Base-by-base conservation (phyloP, 148 eudicot genomes). In the Rhododendron ferrugineum region DNA sequence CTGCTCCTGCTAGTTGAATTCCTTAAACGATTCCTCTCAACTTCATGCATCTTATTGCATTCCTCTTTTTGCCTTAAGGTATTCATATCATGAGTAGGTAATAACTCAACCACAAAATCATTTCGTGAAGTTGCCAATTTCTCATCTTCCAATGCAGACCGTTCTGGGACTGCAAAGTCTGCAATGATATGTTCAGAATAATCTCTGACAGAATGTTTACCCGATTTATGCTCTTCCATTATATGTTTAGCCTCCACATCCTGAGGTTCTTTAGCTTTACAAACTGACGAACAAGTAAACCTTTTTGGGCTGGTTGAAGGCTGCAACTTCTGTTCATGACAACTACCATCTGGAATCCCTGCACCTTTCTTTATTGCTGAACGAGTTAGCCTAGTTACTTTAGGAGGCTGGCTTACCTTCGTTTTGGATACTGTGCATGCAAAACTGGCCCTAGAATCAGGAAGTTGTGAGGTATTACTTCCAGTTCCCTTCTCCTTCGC, bases 221-320 rank as follows among this genome's bases (percentile, higher is more conserved):
- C 79, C 32, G 36, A 77, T 60, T 47, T 81, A 74, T 81, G 52
- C 77, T 42, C 79, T 84, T 85, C 82, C 23, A 83, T 58, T 83
- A 54, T 81, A 81, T 83, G 81, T 78, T 75, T 80, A 74, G 23
- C 66, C 72, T 86, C 85, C 42, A 44, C 32, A 74, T 73, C 78
- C 70, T 83, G 68, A 44, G 40, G 42, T 73, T 80, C 88, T 73
- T 82, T 79, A 50, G 46, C 86, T 84, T 85, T 58, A 23, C 84
- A 50, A 82, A 73, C 87, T 64, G 84, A 75, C 75, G 89, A 90
- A 18, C 90, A 85, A 56, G 93, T 90, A 49, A 89, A 70, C 84
- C 88, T 82, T 77, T 83, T 84, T 30, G 83, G 73, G 60, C 79
- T 84, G 36, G 78, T 83, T 37, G 87, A 52, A 46, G 80, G 78